A percentile compares a stretch with the other conserved stretches of the same genome.
Conservation (phyloP, 2,329 filamentous ascomycete species). For the Macrophomina pseudophaseolina region DNA sequence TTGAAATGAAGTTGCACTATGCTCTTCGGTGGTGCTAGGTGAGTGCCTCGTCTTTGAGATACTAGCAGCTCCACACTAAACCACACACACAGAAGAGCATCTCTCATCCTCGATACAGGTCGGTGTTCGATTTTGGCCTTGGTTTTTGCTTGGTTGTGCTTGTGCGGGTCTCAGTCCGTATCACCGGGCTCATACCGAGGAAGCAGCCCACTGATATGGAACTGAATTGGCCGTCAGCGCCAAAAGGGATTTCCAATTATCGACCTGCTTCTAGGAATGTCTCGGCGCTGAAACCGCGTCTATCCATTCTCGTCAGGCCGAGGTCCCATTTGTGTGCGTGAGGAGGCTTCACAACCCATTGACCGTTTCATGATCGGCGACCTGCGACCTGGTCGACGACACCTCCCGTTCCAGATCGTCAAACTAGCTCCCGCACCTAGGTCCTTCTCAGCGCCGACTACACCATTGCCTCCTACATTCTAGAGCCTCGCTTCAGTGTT, state of each 20-base stretch:
- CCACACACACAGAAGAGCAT: not conserved
- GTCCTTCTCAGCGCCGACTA: not conserved
- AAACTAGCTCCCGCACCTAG: not conserved
- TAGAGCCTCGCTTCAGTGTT: not conserved
- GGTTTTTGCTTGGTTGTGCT: not conserved
- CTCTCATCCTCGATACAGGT: not conserved
- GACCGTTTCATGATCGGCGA: slow-evolving; percentile 3
- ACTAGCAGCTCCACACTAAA: not conserved
- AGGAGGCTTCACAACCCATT: not conserved
- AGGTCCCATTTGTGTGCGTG: not conserved
- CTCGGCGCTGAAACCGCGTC: not conserved
- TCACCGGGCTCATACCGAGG: not conserved
- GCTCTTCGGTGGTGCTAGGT: too few relatives aligned
- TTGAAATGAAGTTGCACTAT: too few relatives aligned
- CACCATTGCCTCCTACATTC: not conserved
- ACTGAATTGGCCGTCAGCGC: not conserved
- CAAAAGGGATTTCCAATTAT: not conserved
- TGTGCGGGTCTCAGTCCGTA: not conserved
- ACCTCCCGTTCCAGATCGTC: slow-evolving; percentile 1
- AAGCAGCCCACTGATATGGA: not conserved
- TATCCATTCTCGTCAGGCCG: not conserved
- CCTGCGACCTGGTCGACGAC: slow-evolving; percentile 9
- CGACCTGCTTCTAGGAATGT: not conserved
- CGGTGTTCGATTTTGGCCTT: not conserved
- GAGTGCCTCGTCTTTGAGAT: too few relatives aligned